These are phyloP conservation scores for Quambalaria eucalypti DNA, from an alignment of 1,284 basidiomycete genomes.

Conservation along the genomic window DNA sequence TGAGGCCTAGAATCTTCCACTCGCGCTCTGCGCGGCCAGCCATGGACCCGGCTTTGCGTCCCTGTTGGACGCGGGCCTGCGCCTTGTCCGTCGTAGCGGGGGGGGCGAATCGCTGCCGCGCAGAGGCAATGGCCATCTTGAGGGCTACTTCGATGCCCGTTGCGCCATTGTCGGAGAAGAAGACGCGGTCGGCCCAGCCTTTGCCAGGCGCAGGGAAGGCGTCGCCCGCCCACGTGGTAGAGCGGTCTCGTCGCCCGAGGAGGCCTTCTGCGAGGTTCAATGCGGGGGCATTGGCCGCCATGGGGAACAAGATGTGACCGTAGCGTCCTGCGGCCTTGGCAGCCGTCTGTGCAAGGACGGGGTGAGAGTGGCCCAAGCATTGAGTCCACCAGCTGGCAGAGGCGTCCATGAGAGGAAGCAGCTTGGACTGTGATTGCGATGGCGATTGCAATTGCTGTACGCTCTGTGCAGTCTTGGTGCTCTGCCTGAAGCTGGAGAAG, in stretches of 20 bases:
- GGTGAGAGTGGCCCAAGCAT: constrained; percentile 72
- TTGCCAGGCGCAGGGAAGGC: constrained; percentile 58
- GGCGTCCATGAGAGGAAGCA: constrained; percentile 72
- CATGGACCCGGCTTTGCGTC: constrained; percentile 13
- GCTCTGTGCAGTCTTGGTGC: background rate
- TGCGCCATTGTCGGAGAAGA: constrained; percentile 88
- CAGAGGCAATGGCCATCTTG: constrained; percentile 65
- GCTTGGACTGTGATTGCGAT: constrained; percentile 39
- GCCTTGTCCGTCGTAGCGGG: constrained; percentile 20
- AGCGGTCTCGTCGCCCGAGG: constrained; percentile 51
- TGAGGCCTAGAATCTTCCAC: constrained; percentile 74
- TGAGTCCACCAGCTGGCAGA: constrained; percentile 99
- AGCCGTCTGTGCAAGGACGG: constrained; percentile 71
- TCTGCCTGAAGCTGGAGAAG: constrained; percentile 4
- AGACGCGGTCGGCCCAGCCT: constrained; percentile 83
- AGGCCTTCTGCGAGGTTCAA: constrained; percentile 64
- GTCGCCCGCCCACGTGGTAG: background rate
- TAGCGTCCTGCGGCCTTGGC: constrained; percentile 84
- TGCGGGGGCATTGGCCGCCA: constrained; percentile 75
- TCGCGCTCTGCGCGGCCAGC: constrained; percentile 40
- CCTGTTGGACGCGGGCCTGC: constrained; percentile 10
- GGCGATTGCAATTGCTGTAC: background rate
- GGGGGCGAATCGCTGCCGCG: constrained; percentile 22
- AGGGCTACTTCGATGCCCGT: constrained; percentile 93
- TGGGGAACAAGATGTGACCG: constrained; percentile 92